A percentile compares a stretch with the other conserved stretches of the same genome.
phyloP scores from a whole-genome alignment of 495 filamentous ascomycete genomes.

The Aspergillus heteromorphus region DNA sequence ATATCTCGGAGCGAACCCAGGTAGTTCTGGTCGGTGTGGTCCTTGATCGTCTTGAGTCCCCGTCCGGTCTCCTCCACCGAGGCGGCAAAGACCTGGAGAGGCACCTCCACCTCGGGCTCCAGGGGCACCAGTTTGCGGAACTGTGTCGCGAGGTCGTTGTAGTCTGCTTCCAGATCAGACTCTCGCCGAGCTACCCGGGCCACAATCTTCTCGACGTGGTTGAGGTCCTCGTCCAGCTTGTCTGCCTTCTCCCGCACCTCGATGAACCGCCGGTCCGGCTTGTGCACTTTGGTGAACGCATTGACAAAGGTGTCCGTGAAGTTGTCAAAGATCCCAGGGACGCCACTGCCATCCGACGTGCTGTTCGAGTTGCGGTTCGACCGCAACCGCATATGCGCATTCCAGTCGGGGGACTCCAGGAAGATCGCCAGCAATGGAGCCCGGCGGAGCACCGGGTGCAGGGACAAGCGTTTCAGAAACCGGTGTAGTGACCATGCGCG shows the following conservation, averaged over 20 bases:
- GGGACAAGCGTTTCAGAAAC: slow-evolving; percentile 78
- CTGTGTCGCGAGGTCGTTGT: slow-evolving; percentile 82
- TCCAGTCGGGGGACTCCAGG: slow-evolving; percentile 91
- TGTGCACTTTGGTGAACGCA: slow-evolving; percentile 92
- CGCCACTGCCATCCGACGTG: slow-evolving; percentile 45
- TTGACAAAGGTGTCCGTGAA: slow-evolving; percentile 97
- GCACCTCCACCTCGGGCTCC: slow-evolving; percentile 80
- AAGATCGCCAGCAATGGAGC: slow-evolving; percentile 77
- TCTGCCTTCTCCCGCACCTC: slow-evolving; percentile 89
- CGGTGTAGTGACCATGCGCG: slow-evolving; percentile 87
- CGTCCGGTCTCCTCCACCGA: slow-evolving; percentile 76
- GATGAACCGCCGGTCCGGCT: slow-evolving; percentile 89
- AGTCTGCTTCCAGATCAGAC: slow-evolving; percentile 82
- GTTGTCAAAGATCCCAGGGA: slow-evolving; percentile 76
- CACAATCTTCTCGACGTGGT: slow-evolving; percentile 88
- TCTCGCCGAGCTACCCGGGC: slow-evolving; percentile 84
- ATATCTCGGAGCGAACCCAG: slow-evolving; percentile 87
- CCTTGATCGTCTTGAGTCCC: slow-evolving; percentile 70
- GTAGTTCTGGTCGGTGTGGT: slow-evolving; percentile 94
- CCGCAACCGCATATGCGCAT: slow-evolving; percentile 81
- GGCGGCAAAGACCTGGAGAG: slow-evolving; percentile 76
- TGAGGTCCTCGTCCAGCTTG: slow-evolving; percentile 92
- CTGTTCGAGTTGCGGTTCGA: slow-evolving; percentile 54
- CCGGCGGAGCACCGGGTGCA: slow-evolving; percentile 88
- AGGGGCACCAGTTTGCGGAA: slow-evolving; percentile 87